Evolutionary conservation across 768 basidiomycete species (phyloP), one percentile per base, ranked within the genome.

Genomic region (Boletus huronensis): DNA sequence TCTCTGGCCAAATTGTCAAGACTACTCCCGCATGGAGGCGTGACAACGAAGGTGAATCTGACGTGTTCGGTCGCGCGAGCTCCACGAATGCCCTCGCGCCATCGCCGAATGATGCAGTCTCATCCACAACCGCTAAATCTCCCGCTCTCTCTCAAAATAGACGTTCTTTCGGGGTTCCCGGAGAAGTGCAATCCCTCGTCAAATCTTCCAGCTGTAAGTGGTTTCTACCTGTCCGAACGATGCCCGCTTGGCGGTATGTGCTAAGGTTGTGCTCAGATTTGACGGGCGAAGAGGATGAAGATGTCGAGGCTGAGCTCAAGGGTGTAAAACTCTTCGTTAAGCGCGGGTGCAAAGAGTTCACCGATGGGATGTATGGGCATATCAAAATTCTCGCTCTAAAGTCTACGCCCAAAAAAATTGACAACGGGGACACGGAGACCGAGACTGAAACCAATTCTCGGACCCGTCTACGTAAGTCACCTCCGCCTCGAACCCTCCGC

Each of bases 271-370:
- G 16, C 32, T 40, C 31, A 72, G 69, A 35, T 61, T 25, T 77
- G 32, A 88, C 85, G 2, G 86, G 86, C 10, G 86, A 88, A 61
- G 86, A 88, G 64, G 76, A 80, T 44, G 86, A 88, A 67, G 72
- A 75, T 10, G 74, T 82, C 9, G 67, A 74, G 57, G 64, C 79
- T 44, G 85, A 85, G 58, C 72, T 85, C 54, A 85, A 82, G 58
- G 80, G 82, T 39, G 79, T 79, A 36, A 85, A 81, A 61, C 73
- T 87, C 21, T 87, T 79, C 21, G 50, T 57, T 25, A 70, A 70
- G 62, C 70, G 70, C 41, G 69, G 69, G 51, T 52, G 54, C 29
- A 77, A 77, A 54, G 76, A 80, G 19, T 88, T 85, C 63, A 75
- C 78, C 23, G 79, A 80, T 34, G 84, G 82, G 3, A 81, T 87